phyloP scores from a whole-genome alignment of 345 rosid genomes.

The Linum usitatissimum region DNA sequence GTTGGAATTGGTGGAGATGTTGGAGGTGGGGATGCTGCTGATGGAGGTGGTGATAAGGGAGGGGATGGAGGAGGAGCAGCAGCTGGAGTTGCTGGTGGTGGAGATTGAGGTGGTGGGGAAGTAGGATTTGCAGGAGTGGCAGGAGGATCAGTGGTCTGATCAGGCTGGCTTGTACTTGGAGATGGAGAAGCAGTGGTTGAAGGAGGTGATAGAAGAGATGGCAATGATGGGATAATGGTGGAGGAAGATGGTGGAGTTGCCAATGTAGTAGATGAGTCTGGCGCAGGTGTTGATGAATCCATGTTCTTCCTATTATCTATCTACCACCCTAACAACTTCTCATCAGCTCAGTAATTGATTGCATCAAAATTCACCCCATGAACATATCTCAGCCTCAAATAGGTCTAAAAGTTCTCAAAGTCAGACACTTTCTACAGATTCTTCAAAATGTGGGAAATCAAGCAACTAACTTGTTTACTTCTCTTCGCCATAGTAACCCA shows the following conservation, averaged over 20 bases:
- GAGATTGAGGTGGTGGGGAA: constrained; percentile 27
- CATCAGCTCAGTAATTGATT: not conserved
- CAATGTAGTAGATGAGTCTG: constrained; percentile 27
- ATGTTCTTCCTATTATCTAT: constrained; percentile 19
- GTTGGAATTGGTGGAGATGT: constrained; percentile 16
- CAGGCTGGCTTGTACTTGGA: constrained; percentile 25
- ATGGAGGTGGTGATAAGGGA: constrained; percentile 30
- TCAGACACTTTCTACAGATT: constrained; percentile 5
- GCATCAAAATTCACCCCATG: constrained; percentile 3
- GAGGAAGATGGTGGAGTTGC: constrained; percentile 17
- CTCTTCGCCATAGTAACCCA: not conserved
- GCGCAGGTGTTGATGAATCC: constrained; percentile 40
- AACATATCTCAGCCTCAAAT: not conserved
- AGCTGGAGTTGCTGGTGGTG: constrained; percentile 31
- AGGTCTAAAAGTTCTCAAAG: constrained; percentile 1
- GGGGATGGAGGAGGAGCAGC: constrained; percentile 36
- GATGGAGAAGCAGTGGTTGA: constrained; percentile 17
- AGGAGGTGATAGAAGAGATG: constrained; percentile 27
- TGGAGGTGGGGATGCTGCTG: constrained; percentile 24
- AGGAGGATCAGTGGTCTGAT: constrained; percentile 31
- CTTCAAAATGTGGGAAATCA: constrained; percentile 4
- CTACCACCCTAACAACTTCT: not conserved
- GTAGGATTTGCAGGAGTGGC: constrained; percentile 26
- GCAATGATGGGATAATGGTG: constrained; percentile 19
- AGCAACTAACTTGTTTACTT: constrained; percentile 6